Percentiles rank a stretch among this genome's conserved stretches.
Evolutionary conservation across 1,284 basidiomycete genomes (phyloP).

Genomic region (Fistulinella cinereoalba): DNA sequence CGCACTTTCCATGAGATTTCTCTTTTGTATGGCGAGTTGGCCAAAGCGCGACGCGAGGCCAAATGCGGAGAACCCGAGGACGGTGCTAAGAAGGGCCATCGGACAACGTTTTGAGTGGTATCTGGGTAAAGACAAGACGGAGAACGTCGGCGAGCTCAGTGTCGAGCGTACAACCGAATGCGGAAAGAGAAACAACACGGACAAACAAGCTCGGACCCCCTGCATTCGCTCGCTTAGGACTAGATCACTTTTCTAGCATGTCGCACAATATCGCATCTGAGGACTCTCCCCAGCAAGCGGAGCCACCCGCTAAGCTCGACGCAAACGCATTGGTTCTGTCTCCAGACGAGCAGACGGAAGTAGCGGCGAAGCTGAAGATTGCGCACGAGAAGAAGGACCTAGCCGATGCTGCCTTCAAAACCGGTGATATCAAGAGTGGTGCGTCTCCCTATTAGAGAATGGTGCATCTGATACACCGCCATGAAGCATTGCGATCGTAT

Average conservation of each 20-base stretch:
- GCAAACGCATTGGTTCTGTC: conserved; percentile 21
- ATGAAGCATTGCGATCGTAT: conserved; percentile 59
- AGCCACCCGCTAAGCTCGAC: conserved; percentile 16
- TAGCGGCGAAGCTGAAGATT: conserved; percentile 50
- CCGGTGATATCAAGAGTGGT: conserved; percentile 62
- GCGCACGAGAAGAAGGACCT: conserved; percentile 70
- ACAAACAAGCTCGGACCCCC: conserved; percentile 22
- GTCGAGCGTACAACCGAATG: conserved; percentile 5
- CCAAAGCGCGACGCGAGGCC: conserved; percentile 77
- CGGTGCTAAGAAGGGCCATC: conserved; percentile 71
- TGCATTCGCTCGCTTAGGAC: neutral
- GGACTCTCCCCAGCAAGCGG: neutral
- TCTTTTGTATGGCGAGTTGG: conserved; percentile 76
- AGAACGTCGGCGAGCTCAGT: conserved; percentile 10
- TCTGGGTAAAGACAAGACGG: conserved; percentile 6
- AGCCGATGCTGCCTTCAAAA: conserved; percentile 73
- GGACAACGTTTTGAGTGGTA: conserved; percentile 1
- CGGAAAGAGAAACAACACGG: conserved; percentile 17
- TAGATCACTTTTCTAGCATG: conserved; percentile 9
- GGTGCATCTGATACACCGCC: conserved; percentile 9
- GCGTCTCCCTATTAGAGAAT: conserved; percentile 19
- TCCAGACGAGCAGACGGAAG: conserved; percentile 25
- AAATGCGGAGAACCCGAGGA: conserved; percentile 76
- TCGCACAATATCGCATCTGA: conserved; percentile 3
- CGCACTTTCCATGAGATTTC: conserved; percentile 67